Evolutionary conservation across 306 rosid species (phyloP), one percentile per base, ranked within the genome.

Genomic region (Trifolium repens): DNA sequence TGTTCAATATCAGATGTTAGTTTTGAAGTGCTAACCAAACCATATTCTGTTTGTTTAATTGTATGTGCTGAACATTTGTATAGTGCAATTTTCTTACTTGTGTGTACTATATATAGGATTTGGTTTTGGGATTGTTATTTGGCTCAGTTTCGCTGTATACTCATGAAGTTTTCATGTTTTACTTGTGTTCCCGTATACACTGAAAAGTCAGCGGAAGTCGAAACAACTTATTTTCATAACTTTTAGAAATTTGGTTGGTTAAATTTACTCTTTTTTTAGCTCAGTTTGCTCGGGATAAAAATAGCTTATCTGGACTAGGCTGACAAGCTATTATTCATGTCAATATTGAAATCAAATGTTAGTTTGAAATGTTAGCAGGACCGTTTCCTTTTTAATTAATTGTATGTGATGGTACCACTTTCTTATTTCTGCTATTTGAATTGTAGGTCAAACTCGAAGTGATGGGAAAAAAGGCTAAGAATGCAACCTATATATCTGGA

Each of bases 381-480:
- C 71, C 10, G 2, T 55, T 32, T 12, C 24, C 14, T 47, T 67
- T 53, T 37, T n/a, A 35, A 9, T 9, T 16, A 15, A 57, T 22
- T 7, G 42, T 72, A 16, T 73, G 13, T 46, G 30, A 34, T 34
- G 8, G 17, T 13, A 1, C 8, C 12, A 22, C 5, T 53, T 77
- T 62, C 71, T 71, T 50, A 42, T 22, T 78, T 52, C 12, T 69
- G 26, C 63, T 1, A 73, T 39, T 77, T 75, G 22, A 14, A 53
- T 74, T 86, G 78, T 74, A 96, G 99, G 96, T 87, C 54, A 96
- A 85, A 81, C 98, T 96, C 73, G 98, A 96, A 84, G 99, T 96
- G 69, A 96, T 96, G 99, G 98, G 99, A 6, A 96, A 96, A 84
- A 96, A 96, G 88, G 99, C 99, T 9, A 96, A 96, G 87, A 96